Evolutionary conservation across 805 yeast species (phyloP), one percentile per base, ranked within the genome.

Genomic region (Hanseniaspora meyeri): DNA sequence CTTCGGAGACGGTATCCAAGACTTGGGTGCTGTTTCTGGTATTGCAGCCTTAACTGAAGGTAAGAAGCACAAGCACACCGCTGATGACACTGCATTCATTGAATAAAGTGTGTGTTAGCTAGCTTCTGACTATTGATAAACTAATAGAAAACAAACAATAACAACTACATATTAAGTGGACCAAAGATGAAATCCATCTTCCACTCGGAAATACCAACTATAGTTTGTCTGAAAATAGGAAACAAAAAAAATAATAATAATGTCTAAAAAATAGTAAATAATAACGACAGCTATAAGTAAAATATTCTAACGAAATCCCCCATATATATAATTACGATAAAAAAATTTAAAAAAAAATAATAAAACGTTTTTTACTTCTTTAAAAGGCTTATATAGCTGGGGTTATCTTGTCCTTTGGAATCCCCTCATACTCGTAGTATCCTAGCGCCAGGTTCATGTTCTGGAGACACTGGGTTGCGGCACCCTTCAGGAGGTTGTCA

Each of bases 381-480:
- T 17, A 11, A 29, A 31, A 34, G 24, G 29, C 19, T 43, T 40
- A 38, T 59, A 66, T 74, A 55, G 79, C 79, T 66, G 80, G 72
- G 60, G 78, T 73, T 39, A 76, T 73, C 63, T 79, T 72, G 64
- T 81, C 82, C 59, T 77, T 79, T 50, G 98, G 97, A 66, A 93
- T 93, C 64, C 97, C 97, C 55, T 83, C 96, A 66, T 85, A 91
- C 73, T 93, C 98, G 50, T 86, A 91, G 70, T 87, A 93, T 27
- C 90, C 90, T 74, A 85, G 73, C 6, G 87, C 85, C 70, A 93
- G 76, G 71, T 93, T 93, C 70, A 95, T 86, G 75, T 93, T 93
- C 72, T 93, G 99, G 69, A 93, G 71, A 73, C 97, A 91, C 73
- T 93, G 99, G 17, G 99, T 93, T 48, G 97, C 95, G 46, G 99